Evolutionary conservation across 352 stramenopile species (phyloP), one percentile per base, ranked within the genome.

Genomic region (Blastocystis hominis): DNA sequence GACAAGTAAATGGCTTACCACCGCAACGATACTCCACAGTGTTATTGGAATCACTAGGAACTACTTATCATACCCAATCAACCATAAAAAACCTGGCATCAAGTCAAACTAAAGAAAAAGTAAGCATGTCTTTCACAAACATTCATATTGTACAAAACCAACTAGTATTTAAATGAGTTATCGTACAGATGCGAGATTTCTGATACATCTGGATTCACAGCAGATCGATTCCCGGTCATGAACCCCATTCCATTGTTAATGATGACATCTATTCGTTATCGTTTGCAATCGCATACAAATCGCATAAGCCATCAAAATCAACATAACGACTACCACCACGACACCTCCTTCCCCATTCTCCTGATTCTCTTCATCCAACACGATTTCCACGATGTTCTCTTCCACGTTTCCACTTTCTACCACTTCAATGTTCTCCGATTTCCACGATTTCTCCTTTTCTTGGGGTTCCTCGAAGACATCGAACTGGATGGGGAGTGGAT

Each of bases 1-100:
- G 36, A 40, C 9, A 4, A 50, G 4, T 2, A 53, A 64, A 68
- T 44, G 24, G n/a, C 53, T 61, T 84, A 84, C 72, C 50, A 54
- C 72, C 72, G 44, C 72, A 84, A 69, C 72, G 72, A 84, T 84
- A 84, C 55, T 84, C 72, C n/a, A 84, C 72, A 84, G 30, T 54
- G 2, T 15, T 84, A 47, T 53, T 84, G 36, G 72, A 53, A 15
- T 84, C 72, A 53, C 72, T 84, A 66, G 72, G 72, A 84, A 84
- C 72, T 84, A 84, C 47, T 9, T 30, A n/a, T 1, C 68, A 50
- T 50, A 68, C n/a, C 1, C 13, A 20, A 59, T 13, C 13, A 20
- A 59, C 10, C 10, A 2, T 59, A 20, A 59, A 59, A 20, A 59
- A 84, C 72, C 68, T 10, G 72, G 72, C 72, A 84, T 84, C 17